Evolutionary conservation across 2,329 filamentous ascomycete genomes (phyloP), one percentile per base, ranked within the genome.

Genomic region (Ascochyta viciae-villosae): DNA sequence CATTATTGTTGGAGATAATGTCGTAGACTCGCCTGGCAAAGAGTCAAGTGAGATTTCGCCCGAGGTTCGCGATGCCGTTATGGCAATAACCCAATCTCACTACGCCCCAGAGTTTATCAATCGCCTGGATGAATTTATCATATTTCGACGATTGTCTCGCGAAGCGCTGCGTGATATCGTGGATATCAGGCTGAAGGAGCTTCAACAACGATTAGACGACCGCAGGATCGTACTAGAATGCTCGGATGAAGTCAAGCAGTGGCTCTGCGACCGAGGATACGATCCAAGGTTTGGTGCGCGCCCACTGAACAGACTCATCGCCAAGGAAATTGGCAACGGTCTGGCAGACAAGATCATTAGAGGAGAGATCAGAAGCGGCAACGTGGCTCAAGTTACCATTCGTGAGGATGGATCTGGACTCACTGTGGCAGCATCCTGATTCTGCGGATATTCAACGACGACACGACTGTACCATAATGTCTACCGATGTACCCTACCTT

Each of bases 91-190:
- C 1, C 82, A 89, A 16, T 76, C 82, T 8, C 78, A 82, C 1
- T 89, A 97, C 73, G 87, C 94, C 5, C 95, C 95, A 3, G 95
- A 98, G 74, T 99, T 98, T 82, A 84, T 98, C 62, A 98, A 99
- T 79, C 87, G 95, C 19, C 92, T 98, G 60, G 94, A 98, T 76
- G 94, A 96, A 58, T 97, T 98, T 79, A 97, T 98, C 74, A 81
- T 98, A 71, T 98, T 98, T 83, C 94, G 93, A 77, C 86, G 94
- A 8, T 84, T 98, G 2, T 91, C 91, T 0, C 84, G 83, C 27
- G 81, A 83, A 16, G 93, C 94, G 15, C 83, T 98, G 53, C 85
- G 92, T 27, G 93, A 96, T 70, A 98, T 98, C 62, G 92, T 97
- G 44, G 92, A 98, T 70, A 97, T 98, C 61, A 87, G 95, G 29